These are phyloP conservation scores for Aristolochia fimbriata DNA, from an alignment of 164 flowering plant genomes.

Conservation along the genomic window DNA sequence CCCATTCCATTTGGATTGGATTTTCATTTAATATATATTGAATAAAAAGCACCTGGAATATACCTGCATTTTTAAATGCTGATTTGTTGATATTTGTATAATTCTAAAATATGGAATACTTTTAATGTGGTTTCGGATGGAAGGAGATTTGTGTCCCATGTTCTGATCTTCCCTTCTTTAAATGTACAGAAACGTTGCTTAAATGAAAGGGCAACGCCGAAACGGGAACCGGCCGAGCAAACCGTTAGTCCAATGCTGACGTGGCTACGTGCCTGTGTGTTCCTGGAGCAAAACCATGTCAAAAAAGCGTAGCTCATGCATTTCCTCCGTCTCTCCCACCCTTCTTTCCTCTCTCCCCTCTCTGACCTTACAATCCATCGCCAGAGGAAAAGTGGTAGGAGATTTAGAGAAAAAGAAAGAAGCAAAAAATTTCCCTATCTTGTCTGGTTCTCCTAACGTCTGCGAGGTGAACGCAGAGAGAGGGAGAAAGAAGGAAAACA, in stretches of 20 bases:
- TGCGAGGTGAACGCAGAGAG: not conserved
- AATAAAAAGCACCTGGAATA: too few species aligned
- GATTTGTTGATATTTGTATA: too few species aligned
- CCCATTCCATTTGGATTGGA: too few species aligned
- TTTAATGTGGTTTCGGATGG: too few species aligned
- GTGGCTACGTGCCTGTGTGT: not conserved
- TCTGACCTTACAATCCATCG: not conserved
- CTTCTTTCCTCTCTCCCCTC: slow-evolving; percentile 4
- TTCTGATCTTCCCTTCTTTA: too few species aligned
- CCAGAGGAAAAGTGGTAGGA: not conserved
- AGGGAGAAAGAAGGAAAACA: not conserved
- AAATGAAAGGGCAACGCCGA: too few species aligned
- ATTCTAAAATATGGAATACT: too few species aligned
- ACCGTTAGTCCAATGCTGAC: slow-evolving; percentile 23
- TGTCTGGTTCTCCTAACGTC: not conserved
- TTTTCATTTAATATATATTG: too few species aligned
- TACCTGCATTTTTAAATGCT: too few species aligned
- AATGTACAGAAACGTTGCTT: too few species aligned
- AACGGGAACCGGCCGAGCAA: slow-evolving; percentile 14
- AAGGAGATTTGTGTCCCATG: too few species aligned
- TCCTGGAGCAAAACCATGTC: not conserved
- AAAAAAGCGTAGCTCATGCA: slow-evolving; percentile 4
- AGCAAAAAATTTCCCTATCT: not conserved
- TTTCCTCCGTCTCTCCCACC: not conserved
- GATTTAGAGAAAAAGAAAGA: not conserved